These are phyloP conservation scores for Vaccinium myrtillus DNA, from an alignment of 148 eudicot genomes.

Conservation along the genomic window DNA sequence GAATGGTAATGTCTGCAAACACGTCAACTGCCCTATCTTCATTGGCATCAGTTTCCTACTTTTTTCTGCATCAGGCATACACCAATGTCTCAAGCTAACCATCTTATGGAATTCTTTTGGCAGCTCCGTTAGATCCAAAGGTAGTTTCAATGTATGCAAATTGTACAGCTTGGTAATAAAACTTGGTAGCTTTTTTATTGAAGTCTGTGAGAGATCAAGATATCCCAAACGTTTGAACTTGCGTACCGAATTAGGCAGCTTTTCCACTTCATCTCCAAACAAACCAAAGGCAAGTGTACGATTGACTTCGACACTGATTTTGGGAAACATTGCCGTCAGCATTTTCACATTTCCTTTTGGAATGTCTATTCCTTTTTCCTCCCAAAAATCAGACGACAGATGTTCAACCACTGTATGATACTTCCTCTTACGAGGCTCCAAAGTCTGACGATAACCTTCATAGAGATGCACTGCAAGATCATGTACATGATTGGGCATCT, in stretches of 20 bases:
- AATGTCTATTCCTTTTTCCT: not conserved
- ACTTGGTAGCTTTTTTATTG: not conserved
- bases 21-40: not conserved
- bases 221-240: constrained; percentile 1
- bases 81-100: constrained; percentile 11
- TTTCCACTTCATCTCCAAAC: not conserved
- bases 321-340: not conserved
- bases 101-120: not conserved
- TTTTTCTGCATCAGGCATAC: not conserved
- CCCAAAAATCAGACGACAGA: not conserved
- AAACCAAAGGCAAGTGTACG: not conserved
- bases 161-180: not conserved
- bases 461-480: not conserved
- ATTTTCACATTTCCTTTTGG: not conserved
- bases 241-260: not conserved
- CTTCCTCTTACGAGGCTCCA: not conserved
- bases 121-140: not conserved
- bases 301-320: not conserved
- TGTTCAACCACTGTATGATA: not conserved
- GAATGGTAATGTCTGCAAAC: no score
- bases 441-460: not conserved
- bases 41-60: not conserved
- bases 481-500: not conserved
- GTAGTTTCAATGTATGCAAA: constrained; percentile 11
- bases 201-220: constrained; percentile 7